Evolutionary conservation across 805 yeast species (phyloP).

Genomic region (Candida chauliodis): DNA sequence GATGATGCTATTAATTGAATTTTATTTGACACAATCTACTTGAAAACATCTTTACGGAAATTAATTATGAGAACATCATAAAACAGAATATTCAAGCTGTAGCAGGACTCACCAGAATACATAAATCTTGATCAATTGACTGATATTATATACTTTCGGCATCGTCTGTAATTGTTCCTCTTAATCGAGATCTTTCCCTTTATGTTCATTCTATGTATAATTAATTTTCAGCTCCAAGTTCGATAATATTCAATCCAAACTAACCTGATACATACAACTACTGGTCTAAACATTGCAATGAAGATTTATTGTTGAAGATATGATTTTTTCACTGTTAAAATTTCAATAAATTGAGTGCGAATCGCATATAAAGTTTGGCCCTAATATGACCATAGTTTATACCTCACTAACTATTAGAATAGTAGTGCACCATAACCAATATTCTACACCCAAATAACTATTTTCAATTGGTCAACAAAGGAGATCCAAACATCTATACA

Average conservation of each 20-base stretch:
- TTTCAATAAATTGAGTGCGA: slow-evolving; percentile 4
- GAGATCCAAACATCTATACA: slow-evolving; percentile 5
- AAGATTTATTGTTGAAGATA: background rate
- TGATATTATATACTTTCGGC: no score
- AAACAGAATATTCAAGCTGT: no score
- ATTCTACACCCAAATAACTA: background rate
- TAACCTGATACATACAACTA: slow-evolving; percentile 41
- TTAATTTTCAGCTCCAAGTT: no score
- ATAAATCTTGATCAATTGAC: no score
- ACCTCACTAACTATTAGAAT: background rate
- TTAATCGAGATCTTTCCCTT: no score
- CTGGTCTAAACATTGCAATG: slow-evolving; percentile 35
- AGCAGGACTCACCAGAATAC: no score
- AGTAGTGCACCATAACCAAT: background rate
- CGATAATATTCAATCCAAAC: no score
- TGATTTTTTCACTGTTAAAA: slow-evolving; percentile 2
- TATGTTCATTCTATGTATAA: background rate
- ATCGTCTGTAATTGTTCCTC: no score
- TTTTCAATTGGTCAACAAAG: slow-evolving; percentile 1
- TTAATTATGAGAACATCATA: no score
- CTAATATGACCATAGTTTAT: background rate
- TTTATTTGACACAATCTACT: background rate
- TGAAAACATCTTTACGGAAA: background rate
- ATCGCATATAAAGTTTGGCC: slow-evolving; percentile 1
- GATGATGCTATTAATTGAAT: no score